These are phyloP conservation scores for Neocallimastix lanati DNA, from an alignment of 192 early-diverging fungal species.

Conservation along the genomic window DNA sequence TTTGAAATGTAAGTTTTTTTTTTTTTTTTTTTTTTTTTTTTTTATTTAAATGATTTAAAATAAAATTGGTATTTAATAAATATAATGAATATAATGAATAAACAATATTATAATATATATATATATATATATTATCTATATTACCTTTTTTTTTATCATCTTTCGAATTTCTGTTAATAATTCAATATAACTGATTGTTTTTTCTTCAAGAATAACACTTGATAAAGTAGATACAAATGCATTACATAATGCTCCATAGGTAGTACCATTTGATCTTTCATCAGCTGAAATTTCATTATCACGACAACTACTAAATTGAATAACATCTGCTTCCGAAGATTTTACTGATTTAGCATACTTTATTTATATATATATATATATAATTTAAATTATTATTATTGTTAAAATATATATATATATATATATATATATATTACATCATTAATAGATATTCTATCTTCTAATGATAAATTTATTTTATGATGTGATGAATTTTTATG, in stretches of 20 bases:
- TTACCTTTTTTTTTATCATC: not conserved
- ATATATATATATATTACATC: too few species aligned
- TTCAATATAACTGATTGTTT: not conserved
- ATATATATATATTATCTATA: too few species aligned
- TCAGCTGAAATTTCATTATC: not conserved
- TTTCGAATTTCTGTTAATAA: not conserved
- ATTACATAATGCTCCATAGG: not conserved
- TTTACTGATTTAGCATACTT: not conserved
- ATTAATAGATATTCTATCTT: not conserved
- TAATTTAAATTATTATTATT: too few species aligned
- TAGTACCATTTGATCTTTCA: not conserved
- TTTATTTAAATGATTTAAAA: too few species aligned
- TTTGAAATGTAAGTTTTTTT: too few species aligned
- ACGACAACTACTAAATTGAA: not conserved
- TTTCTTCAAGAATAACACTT: not conserved
- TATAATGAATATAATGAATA: too few species aligned
- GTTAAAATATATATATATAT: too few species aligned
- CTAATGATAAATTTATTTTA: not conserved
- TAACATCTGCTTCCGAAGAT: not conserved
- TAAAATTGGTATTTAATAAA: too few species aligned
- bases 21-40: too few species aligned
- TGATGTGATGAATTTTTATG: not conserved
- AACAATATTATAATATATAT: too few species aligned
- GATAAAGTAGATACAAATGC: not conserved
- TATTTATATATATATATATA: too few species aligned